These are phyloP conservation scores for Lipomyces kockii DNA, from an alignment of 805 yeast species.

Conservation along the genomic window DNA sequence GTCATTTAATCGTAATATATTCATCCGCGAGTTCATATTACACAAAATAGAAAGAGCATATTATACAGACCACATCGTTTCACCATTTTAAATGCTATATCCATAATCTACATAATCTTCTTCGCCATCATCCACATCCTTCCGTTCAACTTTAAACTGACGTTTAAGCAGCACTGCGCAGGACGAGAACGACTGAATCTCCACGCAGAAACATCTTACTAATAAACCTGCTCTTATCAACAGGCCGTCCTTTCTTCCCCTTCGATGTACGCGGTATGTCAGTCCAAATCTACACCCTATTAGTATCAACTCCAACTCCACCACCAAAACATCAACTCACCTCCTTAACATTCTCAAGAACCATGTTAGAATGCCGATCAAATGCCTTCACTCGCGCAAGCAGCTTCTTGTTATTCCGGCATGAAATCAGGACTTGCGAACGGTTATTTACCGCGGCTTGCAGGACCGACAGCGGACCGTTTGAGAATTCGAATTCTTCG, in stretches of 20 bases:
- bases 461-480: constrained; percentile 91
- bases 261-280: constrained; percentile 63
- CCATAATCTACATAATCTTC: background rate
- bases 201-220: constrained; percentile 92
- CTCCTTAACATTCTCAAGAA: constrained; percentile 89
- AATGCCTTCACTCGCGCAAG: constrained; percentile 90
- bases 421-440: constrained; percentile 80
- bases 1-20: background rate
- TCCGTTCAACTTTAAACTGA: background rate
- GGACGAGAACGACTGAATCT: constrained; percentile 86
- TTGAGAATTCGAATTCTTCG: constrained; percentile 85
- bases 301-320: background rate
- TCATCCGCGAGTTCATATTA: background rate
- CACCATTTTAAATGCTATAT: background rate
- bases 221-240: constrained; percentile 76
- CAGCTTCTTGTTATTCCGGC: constrained; percentile 91
- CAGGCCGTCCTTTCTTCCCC: constrained; percentile 72
- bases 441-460: constrained; percentile 77
- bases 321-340: constrained; percentile 42
- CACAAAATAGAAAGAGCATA: background rate
- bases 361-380: constrained; percentile 94
- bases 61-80: background rate
- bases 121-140: background rate
- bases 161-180: constrained; percentile 49
- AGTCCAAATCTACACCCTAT: constrained; percentile 56